Evolutionary conservation across 2,329 filamentous ascomycete genomes (phyloP).

Genomic region (Ophiostoma himal-ulmi): DNA sequence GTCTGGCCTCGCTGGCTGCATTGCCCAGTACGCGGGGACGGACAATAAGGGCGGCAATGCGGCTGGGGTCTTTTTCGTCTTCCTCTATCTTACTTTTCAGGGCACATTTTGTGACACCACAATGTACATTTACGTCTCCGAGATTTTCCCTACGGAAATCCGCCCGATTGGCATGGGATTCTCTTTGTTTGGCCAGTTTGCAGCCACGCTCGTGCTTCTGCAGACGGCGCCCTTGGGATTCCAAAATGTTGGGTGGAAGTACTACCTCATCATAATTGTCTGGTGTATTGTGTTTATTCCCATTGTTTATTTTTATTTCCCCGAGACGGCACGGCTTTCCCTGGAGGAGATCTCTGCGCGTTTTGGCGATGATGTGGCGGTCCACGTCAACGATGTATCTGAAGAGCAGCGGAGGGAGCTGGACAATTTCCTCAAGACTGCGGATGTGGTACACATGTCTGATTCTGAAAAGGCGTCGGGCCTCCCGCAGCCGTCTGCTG

Average conservation of each 20-base stretch:
- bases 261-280: slow-evolving; percentile 43
- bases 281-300: slow-evolving; percentile 39
- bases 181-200: slow-evolving; percentile 35
- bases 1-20: slow-evolving; percentile 34
- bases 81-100: slow-evolving; percentile 46
- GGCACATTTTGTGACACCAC: slow-evolving; percentile 35
- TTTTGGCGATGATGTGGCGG: slow-evolving; percentile 47
- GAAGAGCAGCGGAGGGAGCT: slow-evolving; percentile 30
- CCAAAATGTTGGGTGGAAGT: slow-evolving; percentile 44
- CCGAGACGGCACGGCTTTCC: slow-evolving; percentile 39
- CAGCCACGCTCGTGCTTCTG: slow-evolving; percentile 43
- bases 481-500: background rate
- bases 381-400: slow-evolving; percentile 40
- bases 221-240: slow-evolving; percentile 43
- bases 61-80: slow-evolving; percentile 40
- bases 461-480: background rate
- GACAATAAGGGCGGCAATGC: slow-evolving; percentile 37
- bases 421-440: slow-evolving; percentile 23
- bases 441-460: slow-evolving; percentile 19
- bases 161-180: slow-evolving; percentile 27
- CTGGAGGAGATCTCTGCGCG: slow-evolving; percentile 42
- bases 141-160: slow-evolving; percentile 43
- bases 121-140: slow-evolving; percentile 37
- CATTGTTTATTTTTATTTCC: slow-evolving; percentile 39
- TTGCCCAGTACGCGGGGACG: slow-evolving; percentile 35